Percentiles rank a stretch among this genome's conserved stretches.
Conservation (phyloP, 352 stramenopile species). For the Phytopythium kandeliae region DNA sequence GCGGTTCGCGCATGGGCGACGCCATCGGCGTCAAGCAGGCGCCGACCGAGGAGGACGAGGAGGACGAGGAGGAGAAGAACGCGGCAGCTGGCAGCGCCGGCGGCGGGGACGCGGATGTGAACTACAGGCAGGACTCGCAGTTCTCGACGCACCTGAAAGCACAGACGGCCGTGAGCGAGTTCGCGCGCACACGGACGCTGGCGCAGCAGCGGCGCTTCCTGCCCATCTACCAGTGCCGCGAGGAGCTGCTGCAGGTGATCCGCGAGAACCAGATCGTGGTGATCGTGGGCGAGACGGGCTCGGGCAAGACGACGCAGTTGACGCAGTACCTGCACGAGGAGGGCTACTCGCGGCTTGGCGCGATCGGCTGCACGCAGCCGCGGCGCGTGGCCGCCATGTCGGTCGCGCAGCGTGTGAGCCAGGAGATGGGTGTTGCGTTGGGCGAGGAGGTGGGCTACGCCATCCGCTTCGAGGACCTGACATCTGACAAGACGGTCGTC, state of each 20-base stretch:
- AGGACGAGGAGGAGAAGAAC: conserved; percentile 42
- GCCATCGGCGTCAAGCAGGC: conserved; percentile 89
- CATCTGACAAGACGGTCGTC: conserved; percentile 86
- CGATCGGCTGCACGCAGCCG: conserved; percentile 97
- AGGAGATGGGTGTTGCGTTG: conserved; percentile 82
- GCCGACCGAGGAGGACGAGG: conserved; percentile 49
- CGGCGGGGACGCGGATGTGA: conserved; percentile 34
- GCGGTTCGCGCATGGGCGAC: conserved; percentile 95
- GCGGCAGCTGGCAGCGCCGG: too few relatives aligned
- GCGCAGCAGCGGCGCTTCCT: conserved; percentile 96
- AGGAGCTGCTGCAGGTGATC: conserved; percentile 99
- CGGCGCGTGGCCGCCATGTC: conserved; percentile 97
- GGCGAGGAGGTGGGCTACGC: conserved; percentile 93
- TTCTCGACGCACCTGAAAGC: conserved; percentile 95
- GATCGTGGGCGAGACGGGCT: conserved; percentile 97
- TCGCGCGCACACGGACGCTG: conserved; percentile 94
- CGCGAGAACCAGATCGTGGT: conserved; percentile 94
- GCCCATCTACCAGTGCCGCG: conserved; percentile 88
- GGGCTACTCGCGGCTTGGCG: conserved; percentile 46
- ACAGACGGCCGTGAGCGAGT: conserved; percentile 89
- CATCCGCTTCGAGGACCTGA: conserved; percentile 97
- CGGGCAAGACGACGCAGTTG: conserved; percentile 98
- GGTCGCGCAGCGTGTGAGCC: conserved; percentile 95
- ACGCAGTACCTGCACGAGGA: conserved; percentile 98
- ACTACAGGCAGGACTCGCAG: conserved; percentile 94